A percentile compares a stretch with the other conserved stretches of the same genome.
These are phyloP conservation scores for Phytopythium aichiense DNA, from an alignment of 352 stramenopile genomes.

Conservation along the genomic window DNA sequence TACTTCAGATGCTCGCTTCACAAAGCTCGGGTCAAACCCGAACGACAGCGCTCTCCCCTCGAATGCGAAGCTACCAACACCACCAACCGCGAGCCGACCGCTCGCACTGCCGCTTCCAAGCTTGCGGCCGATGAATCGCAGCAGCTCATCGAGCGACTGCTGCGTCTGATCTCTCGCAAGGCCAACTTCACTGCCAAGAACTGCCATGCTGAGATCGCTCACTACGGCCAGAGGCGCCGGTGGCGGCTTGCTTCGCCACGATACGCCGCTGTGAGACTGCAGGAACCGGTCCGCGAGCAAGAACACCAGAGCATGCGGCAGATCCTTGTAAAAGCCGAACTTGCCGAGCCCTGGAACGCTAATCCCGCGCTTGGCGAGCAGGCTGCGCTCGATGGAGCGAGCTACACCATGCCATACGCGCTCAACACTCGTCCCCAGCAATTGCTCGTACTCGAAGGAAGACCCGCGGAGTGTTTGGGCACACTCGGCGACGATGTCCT, in stretches of 20 bases:
- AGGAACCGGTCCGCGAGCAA: conserved; percentile 47
- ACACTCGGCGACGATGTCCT: conserved; percentile 39
- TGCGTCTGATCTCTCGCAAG: conserved; percentile 38
- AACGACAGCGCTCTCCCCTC: conserved; percentile 44
- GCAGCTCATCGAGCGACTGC: conserved; percentile 37
- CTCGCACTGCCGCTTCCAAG: conserved; percentile 21
- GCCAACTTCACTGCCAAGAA: conserved; percentile 32
- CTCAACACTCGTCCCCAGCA: conserved; percentile 38
- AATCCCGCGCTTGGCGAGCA: conserved; percentile 27
- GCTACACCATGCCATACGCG: conserved; percentile 42
- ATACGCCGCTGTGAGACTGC: conserved; percentile 25
- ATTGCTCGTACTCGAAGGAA: conserved; percentile 54
- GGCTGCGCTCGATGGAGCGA: conserved; percentile 22
- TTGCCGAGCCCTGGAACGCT: conserved; percentile 45
- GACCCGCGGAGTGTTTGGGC: conserved; percentile 40
- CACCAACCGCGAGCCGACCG: conserved; percentile 25
- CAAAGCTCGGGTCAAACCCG: conserved; percentile 35
- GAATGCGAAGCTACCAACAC: conserved; percentile 34
- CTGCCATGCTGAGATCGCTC: conserved; percentile 43
- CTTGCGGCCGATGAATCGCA: conserved; percentile 37
- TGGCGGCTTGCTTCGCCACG: conserved; percentile 32
- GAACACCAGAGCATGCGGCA: conserved; percentile 30
- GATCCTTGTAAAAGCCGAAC: conserved; percentile 50
- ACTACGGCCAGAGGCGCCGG: conserved; percentile 38
- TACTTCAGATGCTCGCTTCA: conserved; percentile 1